Conservation (phyloP, 345 rosid species). For the Kernera saxatilis region DNA sequence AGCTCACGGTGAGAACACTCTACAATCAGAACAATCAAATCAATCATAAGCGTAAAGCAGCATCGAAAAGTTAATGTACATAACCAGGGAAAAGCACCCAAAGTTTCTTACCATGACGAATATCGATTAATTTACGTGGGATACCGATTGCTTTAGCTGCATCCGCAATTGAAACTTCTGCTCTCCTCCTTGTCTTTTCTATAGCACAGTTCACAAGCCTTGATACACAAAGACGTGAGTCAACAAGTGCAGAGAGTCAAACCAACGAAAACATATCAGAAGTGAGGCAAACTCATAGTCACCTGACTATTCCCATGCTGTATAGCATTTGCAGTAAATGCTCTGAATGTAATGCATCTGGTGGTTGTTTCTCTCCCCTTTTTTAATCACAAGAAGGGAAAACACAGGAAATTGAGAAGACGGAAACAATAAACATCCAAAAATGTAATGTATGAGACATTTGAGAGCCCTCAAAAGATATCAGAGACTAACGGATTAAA, state of each 20-base stretch:
- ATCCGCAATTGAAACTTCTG: constrained; percentile 68
- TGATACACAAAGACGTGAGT: neutral
- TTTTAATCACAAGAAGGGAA: neutral
- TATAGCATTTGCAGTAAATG: constrained; percentile 75
- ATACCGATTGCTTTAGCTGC: constrained; percentile 81
- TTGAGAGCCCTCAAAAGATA: neutral
- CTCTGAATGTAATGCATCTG: constrained; percentile 54
- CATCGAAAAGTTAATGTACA: neutral
- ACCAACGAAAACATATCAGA: neutral
- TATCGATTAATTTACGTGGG: constrained; percentile 78
- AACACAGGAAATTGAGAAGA: neutral
- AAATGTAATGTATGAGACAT: neutral
- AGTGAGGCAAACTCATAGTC: neutral
- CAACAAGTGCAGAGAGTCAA: neutral
- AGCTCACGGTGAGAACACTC: constrained; percentile 93
- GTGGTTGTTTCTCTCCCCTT: constrained; percentile 40
- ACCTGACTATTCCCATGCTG: constrained; percentile 89
- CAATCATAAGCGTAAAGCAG: neutral
- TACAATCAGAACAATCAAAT: constrained; percentile 25
- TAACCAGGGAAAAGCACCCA: neutral
- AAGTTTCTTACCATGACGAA: constrained; percentile 79
- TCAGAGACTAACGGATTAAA: constrained; percentile 42
- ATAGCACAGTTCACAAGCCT: constrained; percentile 93
- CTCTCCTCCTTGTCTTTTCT: constrained; percentile 75
- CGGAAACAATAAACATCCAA: neutral